These are phyloP conservation scores for Candida germanica DNA, from an alignment of 805 yeast genomes.

Conservation along the genomic window DNA sequence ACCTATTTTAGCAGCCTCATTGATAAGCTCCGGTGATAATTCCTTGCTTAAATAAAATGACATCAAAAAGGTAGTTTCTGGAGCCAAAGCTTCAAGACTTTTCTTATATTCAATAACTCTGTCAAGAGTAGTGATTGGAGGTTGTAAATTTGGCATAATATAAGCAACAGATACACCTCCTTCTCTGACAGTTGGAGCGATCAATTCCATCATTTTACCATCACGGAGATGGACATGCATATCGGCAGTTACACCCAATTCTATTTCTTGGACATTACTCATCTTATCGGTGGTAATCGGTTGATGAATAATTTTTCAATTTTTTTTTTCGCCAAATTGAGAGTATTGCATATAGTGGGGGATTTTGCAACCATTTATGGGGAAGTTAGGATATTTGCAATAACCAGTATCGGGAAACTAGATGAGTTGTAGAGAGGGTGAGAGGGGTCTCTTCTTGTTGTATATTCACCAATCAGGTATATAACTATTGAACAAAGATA, in stretches of 20 bases:
- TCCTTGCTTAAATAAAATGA: constrained; percentile 77
- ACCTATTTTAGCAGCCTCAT: constrained; percentile 66
- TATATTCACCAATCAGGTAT: too few relatives aligned
- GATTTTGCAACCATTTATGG: too few relatives aligned
- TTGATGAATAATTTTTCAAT: too few relatives aligned
- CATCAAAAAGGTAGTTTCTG: constrained; percentile 87
- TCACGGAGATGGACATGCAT: constrained; percentile 96
- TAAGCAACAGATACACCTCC: constrained; percentile 93
- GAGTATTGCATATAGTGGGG: too few relatives aligned
- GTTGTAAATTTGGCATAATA: constrained; percentile 93
- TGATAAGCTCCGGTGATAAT: constrained; percentile 81
- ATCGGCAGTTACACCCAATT: constrained; percentile 77
- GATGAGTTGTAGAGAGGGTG: too few relatives aligned
- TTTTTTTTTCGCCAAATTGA: too few relatives aligned
- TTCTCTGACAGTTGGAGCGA: constrained; percentile 82
- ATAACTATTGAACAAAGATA: too few relatives aligned
- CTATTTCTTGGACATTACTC: constrained; percentile 25
- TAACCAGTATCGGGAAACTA: too few relatives aligned
- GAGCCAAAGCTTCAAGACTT: constrained; percentile 61
- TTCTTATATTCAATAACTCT: constrained; percentile 68
- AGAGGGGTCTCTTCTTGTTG: too few relatives aligned
- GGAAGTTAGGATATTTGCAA: too few relatives aligned
- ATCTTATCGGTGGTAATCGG: too few relatives aligned
- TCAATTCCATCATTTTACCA: constrained; percentile 87
- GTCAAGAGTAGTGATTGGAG: constrained; percentile 81